Conservation (phyloP, 371 early-diverging fungal genomes). For the Rhizomucor pusillus region DNA sequence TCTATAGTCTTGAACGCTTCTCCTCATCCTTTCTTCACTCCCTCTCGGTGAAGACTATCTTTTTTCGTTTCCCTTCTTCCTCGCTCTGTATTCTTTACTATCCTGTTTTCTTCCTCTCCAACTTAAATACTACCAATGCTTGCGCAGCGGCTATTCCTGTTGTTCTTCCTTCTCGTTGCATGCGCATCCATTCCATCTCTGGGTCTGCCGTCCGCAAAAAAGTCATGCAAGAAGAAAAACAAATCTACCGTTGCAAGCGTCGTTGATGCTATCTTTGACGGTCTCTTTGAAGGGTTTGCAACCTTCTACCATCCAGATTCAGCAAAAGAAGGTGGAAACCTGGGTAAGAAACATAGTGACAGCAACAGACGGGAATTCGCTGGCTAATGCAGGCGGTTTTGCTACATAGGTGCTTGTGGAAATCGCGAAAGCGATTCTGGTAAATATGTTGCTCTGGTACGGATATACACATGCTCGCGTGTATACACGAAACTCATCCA, state of each 20-base stretch:
- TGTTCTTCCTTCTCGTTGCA: neutral
- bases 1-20: no score
- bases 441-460: slow-evolving; percentile 36
- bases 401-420: slow-evolving; percentile 17
- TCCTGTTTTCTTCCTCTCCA: no score
- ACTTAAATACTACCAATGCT: neutral
- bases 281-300: slow-evolving; percentile 1
- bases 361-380: no score
- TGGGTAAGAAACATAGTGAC: no score
- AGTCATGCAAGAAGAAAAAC: neutral
- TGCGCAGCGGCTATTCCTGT: neutral
- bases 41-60: no score
- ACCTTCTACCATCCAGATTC: neutral
- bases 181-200: neutral
- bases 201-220: no score
- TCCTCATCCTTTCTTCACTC: no score
- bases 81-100: no score
- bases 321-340: neutral
- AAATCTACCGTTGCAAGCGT: neutral
- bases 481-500: neutral
- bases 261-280: neutral
- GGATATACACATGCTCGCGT: neutral
- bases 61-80: no score
- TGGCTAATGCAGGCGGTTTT: no score
- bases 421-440: slow-evolving; percentile 15